Evolutionary conservation across 345 rosid genomes (phyloP).

Genomic region (Salix dunnii): DNA sequence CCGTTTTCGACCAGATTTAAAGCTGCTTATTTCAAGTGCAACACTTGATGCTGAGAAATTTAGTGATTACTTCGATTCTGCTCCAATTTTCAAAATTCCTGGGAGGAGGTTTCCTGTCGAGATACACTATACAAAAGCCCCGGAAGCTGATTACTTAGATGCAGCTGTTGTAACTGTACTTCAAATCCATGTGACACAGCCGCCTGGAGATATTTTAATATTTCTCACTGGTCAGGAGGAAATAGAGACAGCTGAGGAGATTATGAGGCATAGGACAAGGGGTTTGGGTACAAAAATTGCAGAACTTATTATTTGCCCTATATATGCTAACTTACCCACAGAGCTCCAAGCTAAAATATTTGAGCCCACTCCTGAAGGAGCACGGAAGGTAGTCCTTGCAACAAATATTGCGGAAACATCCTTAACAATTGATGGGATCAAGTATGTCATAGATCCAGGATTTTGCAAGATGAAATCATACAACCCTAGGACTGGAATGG

Average conservation of each 20-base stretch:
- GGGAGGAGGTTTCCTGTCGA: slow-evolving; percentile 97
- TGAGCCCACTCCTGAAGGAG: slow-evolving; percentile 96
- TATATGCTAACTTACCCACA: slow-evolving; percentile 94
- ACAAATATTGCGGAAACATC: slow-evolving; percentile 99
- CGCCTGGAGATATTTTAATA: slow-evolving; percentile 85
- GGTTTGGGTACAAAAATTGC: slow-evolving; percentile 93
- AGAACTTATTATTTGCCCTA: slow-evolving; percentile 90
- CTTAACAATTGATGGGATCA: slow-evolving; percentile 87
- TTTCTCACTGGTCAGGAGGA: slow-evolving; percentile 96
- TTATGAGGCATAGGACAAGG: slow-evolving; percentile 78
- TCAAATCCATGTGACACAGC: slow-evolving; percentile 76
- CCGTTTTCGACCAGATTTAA: slow-evolving; percentile 79
- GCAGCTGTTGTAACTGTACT: slow-evolving; percentile 91
- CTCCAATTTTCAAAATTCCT: slow-evolving; percentile 93
- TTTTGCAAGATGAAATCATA: slow-evolving; percentile 94
- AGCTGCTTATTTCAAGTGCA: slow-evolving; percentile 92
- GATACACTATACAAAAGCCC: slow-evolving; percentile 87
- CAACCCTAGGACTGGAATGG: slow-evolving; percentile 99
- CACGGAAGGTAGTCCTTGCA: slow-evolving; percentile 90
- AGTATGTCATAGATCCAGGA: slow-evolving; percentile 93
- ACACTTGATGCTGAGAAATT: slow-evolving; percentile 97
- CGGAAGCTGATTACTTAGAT: slow-evolving; percentile 95
- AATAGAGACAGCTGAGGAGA: slow-evolving; percentile 94
- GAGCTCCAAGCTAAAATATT: slow-evolving; percentile 96
- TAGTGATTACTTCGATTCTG: slow-evolving; percentile 89